Evolutionary conservation across 495 filamentous ascomycete genomes (phyloP), one percentile per base, ranked within the genome.

Genomic region (Neurospora tetrasperma): DNA sequence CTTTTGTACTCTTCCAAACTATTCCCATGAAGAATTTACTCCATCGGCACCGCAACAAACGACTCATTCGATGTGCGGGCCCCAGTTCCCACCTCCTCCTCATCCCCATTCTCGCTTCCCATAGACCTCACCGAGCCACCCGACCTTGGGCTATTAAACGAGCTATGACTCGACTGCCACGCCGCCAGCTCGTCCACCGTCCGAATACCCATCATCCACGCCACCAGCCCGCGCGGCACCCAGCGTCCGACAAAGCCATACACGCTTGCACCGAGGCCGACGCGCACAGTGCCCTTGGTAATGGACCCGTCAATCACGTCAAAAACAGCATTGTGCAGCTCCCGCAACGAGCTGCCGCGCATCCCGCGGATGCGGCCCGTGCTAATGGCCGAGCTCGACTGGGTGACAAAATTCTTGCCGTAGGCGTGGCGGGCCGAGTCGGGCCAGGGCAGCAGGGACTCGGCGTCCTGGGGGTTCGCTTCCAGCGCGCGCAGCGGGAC

Each of bases 171-270:
- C 38, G 77, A 75, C 42, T 84, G 77, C 83, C 84, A 82, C 16
- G 83, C 78, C 71, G 81, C 81, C 66, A 87, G 78, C 76, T 85
- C 78, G 71, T 84, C 83, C 5, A 87, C 88, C 69, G 82, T 83
- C 48, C 88, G 82, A 42, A 92, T 87, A 1, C 94, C 92, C 86
- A 97, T 88, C 93, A 98, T 97, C 91, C 92, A 93, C 20, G 88
- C 89, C 31, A 98, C 92, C 40, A 98, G 62, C 8, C 90, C 88
- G 20, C 86, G 84, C 11, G 96, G 96, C n/a, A 90, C 87, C 90
- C 90, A 96, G 18, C 88, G 86, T 3, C 96, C 96, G 1, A 98
- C 90, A 42, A 97, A 83, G n/a, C 90, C 90, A 81, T 99, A 98
- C 0, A 92, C 84, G 68, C 89, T 79, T 14, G 92, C 93, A 6